Evolutionary conservation across 805 yeast species (phyloP), one percentile per base, ranked within the genome.

Genomic region (Ogataea trehalophila): DNA sequence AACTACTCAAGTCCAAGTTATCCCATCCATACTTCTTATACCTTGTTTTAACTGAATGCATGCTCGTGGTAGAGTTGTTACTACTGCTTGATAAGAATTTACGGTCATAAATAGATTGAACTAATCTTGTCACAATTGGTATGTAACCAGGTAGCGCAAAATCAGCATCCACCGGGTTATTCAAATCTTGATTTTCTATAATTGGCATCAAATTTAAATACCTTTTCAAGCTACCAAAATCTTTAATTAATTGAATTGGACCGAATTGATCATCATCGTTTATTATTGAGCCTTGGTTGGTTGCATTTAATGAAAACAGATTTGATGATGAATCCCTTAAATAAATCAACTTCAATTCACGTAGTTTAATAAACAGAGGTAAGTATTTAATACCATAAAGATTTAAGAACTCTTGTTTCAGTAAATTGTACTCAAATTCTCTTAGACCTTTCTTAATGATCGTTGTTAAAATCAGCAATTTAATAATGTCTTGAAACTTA

Each of bases 141-240:
- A 89, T 85, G 31, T 80, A 85, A 0, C 95, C 94, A 5, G 97
- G 85, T 50, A 86, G 80, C 1, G 89, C 81, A 60, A 82, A 85
- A 23, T 70, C 69, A 23, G 83, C 79, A 45, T 74, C 71, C 40
- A 67, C 55, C 33, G 81, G 80, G 44, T 72, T 65, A 37, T 63
- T 54, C 4, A 67, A 63, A 46, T 66, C 64, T n/a, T 60, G 62
- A 35, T 63, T 63, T 35, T 63, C 65, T 22, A 42, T 46, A 3
- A 51, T 43, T 31, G 87, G 79, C 63, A 77, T 69, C 56, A 79
- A 60, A 48, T 75, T 69, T 71, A 81, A 68, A 56, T 73, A 74
- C 52, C 67, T 68, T 53, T 63, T 51, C 33, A 69, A 38, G 14
- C 54, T 42, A 22, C 43, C 23, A 58, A 72, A 67, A 56, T 70